phyloP scores from a whole-genome alignment of 805 yeast genomes.

The Scheffersomyces stipitis region DNA sequence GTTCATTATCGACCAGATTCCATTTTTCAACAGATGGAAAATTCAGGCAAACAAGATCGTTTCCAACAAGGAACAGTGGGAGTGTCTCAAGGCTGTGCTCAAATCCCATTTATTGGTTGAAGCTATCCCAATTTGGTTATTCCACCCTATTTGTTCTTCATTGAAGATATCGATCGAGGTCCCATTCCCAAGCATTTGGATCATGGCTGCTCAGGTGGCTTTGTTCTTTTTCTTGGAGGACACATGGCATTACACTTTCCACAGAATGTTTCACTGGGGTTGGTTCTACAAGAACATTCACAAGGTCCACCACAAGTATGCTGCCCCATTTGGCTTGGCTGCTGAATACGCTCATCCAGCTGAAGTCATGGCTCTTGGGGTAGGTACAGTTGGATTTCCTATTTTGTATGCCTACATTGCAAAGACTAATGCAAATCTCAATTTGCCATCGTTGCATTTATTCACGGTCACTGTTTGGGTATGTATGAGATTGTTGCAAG shows the following conservation, averaged over 20 bases:
- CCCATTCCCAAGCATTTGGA: constrained; percentile 50
- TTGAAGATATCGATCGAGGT: constrained; percentile 50
- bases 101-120: constrained; percentile 58
- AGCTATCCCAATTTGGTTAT: constrained; percentile 62
- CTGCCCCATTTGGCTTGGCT: constrained; percentile 62
- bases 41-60: constrained; percentile 56
- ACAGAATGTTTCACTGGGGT: constrained; percentile 56
- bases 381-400: constrained; percentile 63
- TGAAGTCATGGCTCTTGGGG: constrained; percentile 56
- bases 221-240: constrained; percentile 56
- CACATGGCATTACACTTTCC: constrained; percentile 62
- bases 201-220: constrained; percentile 45
- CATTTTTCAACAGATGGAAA: constrained; percentile 52
- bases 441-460: constrained; percentile 43
- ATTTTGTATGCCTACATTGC: constrained; percentile 52
- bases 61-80: constrained; percentile 59
- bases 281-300: constrained; percentile 57
- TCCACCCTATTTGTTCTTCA: constrained; percentile 54
- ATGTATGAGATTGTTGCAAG: constrained; percentile 52
- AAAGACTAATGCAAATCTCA: constrained; percentile 18
- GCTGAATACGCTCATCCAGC: constrained; percentile 64
- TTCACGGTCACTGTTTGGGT: constrained; percentile 58
- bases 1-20: constrained; percentile 53
- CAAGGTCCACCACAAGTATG: constrained; percentile 60
- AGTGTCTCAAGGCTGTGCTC: constrained; percentile 56